A percentile compares a stretch with the other conserved stretches of the same genome.
Conservation (phyloP, 441 rosid species). For the Populus hybrid region DNA sequence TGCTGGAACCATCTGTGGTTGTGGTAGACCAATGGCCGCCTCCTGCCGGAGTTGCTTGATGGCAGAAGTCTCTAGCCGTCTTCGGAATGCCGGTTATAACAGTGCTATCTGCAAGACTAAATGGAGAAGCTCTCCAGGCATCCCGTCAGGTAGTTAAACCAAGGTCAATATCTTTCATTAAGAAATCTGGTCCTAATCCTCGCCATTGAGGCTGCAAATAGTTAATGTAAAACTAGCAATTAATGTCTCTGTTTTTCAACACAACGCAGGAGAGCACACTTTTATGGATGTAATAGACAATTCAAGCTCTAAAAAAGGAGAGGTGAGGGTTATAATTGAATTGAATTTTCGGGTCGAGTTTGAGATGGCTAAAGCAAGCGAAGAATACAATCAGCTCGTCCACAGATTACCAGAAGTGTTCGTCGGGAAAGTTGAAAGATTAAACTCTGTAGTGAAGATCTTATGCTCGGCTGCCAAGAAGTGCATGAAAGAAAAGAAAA, state of each 20-base stretch:
- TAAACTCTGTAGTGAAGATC: slow-evolving; percentile 36
- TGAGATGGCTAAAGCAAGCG: slow-evolving; percentile 60
- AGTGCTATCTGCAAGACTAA: slow-evolving; percentile 47
- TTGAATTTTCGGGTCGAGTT: slow-evolving; percentile 54
- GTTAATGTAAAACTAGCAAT: background rate
- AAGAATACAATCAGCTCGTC: slow-evolving; percentile 43
- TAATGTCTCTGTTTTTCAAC: background rate
- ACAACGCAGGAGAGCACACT: slow-evolving; percentile 49
- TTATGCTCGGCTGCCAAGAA: slow-evolving; percentile 56
- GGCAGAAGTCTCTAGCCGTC: slow-evolving; percentile 42
- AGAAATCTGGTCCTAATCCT: background rate
- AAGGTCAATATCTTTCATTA: background rate
- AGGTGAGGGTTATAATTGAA: slow-evolving; percentile 48
- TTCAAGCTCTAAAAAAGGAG: slow-evolving; percentile 36
- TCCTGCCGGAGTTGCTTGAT: slow-evolving; percentile 50
- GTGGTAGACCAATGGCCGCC: slow-evolving; percentile 30
- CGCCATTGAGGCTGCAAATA: background rate
- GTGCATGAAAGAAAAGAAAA: slow-evolving; percentile 63
- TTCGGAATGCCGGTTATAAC: slow-evolving; percentile 38
- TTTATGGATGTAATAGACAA: slow-evolving; percentile 51
- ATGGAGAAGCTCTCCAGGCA: slow-evolving; percentile 46
- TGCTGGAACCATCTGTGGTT: slow-evolving; percentile 30
- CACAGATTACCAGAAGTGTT: slow-evolving; percentile 45
- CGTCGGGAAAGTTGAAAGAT: slow-evolving; percentile 56
- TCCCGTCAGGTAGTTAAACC: slow-evolving; percentile 47